Conservation (phyloP, 495 filamentous ascomycete species). For the Jackrogersella multiformis region DNA sequence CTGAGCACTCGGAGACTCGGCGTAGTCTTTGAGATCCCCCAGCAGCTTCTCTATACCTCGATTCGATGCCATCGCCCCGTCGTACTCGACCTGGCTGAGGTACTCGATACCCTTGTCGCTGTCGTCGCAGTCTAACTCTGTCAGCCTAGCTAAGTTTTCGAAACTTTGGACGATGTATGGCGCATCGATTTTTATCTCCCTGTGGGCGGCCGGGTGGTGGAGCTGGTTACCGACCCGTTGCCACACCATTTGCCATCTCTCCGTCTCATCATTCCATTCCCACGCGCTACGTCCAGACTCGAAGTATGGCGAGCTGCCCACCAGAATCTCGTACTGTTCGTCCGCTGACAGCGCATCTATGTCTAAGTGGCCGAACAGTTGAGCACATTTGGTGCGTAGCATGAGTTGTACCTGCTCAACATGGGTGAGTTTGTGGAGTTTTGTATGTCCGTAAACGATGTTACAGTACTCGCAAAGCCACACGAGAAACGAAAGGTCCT, state of each 20-base stretch:
- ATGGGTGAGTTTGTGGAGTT: background rate
- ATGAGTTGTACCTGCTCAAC: constrained; percentile 9
- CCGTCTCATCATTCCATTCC: background rate
- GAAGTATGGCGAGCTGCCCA: constrained; percentile 11
- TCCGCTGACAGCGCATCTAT: background rate
- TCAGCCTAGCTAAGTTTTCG: constrained; percentile 9
- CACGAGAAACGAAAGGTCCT: background rate
- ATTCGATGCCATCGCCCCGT: constrained; percentile 3
- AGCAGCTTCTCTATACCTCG: constrained; percentile 4
- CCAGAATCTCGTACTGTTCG: background rate
- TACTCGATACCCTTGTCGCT: background rate
- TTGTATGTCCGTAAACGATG: background rate
- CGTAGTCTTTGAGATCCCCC: background rate
- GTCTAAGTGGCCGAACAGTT: constrained; percentile 7
- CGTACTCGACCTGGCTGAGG: background rate
- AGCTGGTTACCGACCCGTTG: background rate
- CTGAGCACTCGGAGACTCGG: background rate
- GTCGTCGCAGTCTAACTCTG: constrained; percentile 13
- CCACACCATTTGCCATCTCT: background rate
- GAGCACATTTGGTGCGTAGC: background rate
- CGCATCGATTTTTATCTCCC: constrained; percentile 15
- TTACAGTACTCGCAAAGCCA: background rate
- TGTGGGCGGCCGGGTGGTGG: background rate
- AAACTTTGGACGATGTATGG: constrained; percentile 1
- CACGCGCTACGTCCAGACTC: constrained; percentile 4